A percentile compares a stretch with the other conserved stretches of the same genome.
These are phyloP conservation scores for Aspergillus fumigatiaffinis DNA, from an alignment of 2,329 filamentous ascomycete genomes.

Conservation along the genomic window DNA sequence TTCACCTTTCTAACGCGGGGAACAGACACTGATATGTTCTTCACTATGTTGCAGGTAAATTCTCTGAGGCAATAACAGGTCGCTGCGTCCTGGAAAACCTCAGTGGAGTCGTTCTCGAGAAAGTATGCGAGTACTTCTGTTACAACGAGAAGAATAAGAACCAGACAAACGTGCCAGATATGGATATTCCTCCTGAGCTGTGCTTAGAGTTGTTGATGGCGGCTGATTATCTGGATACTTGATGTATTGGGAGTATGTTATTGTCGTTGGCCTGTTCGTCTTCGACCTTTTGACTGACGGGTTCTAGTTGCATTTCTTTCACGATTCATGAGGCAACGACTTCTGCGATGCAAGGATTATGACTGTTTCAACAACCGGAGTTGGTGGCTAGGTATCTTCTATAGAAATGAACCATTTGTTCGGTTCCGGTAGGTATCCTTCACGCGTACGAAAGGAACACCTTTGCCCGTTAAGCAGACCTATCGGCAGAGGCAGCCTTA, in stretches of 20 bases:
- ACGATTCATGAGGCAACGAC: background rate
- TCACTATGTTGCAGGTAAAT: slow-evolving; percentile 47
- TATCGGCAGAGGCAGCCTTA: background rate
- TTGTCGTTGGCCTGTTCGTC: background rate
- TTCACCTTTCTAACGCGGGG: background rate
- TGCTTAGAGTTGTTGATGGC: slow-evolving; percentile 64
- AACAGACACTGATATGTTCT: background rate
- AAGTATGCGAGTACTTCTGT: slow-evolving; percentile 67
- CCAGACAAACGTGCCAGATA: slow-evolving; percentile 59
- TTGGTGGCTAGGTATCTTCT: background rate
- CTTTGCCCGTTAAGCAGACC: background rate
- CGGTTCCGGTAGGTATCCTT: background rate
- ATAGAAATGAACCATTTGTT: background rate
- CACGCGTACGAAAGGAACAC: background rate
- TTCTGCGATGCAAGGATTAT: background rate
- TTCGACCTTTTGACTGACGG: background rate
- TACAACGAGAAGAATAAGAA: slow-evolving; percentile 64
- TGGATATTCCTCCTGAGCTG: slow-evolving; percentile 63
- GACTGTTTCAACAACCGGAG: background rate
- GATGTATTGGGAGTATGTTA: slow-evolving; percentile 2
- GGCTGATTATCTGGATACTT: slow-evolving; percentile 60
- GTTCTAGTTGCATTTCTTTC: background rate
- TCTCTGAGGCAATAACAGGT: slow-evolving; percentile 57
- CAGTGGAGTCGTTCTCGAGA: slow-evolving; percentile 61
- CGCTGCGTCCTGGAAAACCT: slow-evolving; percentile 58